Evolutionary conservation across 306 rosid genomes (phyloP).

Genomic region (Glycine soja): DNA sequence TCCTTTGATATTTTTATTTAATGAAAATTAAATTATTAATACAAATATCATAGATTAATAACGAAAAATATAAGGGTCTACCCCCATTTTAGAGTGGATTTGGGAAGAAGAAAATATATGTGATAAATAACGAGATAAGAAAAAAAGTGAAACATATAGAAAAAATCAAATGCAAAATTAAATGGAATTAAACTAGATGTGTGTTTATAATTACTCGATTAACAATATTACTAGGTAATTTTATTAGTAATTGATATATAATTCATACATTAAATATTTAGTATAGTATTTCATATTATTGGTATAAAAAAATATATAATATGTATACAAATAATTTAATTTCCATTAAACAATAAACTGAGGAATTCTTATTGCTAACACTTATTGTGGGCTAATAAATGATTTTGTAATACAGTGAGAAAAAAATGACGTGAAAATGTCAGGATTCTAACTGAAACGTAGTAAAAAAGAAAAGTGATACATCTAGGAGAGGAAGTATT

Average conservation of each 20-base stretch:
- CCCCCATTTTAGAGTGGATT: not conserved
- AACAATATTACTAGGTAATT: no score
- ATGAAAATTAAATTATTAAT: no score
- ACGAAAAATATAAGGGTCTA: not conserved
- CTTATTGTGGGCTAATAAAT: no score
- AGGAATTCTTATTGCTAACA: not conserved
- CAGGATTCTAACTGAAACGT: not conserved
- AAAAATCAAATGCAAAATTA: not conserved
- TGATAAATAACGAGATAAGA: not conserved
- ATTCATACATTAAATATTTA: not conserved
- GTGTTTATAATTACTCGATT: not conserved
- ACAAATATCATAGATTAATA: no score
- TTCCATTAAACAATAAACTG: not conserved
- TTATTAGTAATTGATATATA: not conserved
- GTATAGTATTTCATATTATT: not conserved
- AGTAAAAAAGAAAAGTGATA: not conserved
- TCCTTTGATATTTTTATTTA: not conserved
- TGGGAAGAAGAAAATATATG: not conserved
- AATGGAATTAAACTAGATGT: not conserved
- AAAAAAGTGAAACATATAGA: not conserved
- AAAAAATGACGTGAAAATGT: not conserved
- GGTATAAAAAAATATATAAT: not conserved
- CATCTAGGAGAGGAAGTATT: not conserved
- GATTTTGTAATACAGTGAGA: no score
- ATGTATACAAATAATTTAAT: not conserved